A percentile compares a stretch with the other conserved stretches of the same genome.
Conservation (phyloP, 805 yeast species). For the Candida anglica region DNA sequence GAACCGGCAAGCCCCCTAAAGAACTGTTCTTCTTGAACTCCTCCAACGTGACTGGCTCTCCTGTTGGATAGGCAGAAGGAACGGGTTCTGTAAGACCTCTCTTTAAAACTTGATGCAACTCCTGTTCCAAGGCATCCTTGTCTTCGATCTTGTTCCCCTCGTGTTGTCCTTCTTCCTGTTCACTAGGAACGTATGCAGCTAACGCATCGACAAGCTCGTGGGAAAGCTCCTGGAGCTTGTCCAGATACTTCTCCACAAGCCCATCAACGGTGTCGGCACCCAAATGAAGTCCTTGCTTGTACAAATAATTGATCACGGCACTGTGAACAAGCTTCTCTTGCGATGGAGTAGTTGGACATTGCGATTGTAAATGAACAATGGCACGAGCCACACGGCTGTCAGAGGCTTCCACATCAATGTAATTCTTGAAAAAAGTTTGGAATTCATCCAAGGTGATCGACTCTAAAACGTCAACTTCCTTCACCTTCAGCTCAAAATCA, state of each 20-base stretch:
- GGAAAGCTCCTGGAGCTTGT: constrained; percentile 3
- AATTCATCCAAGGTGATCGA: constrained; percentile 55
- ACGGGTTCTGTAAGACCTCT: constrained; percentile 19
- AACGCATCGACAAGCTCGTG: background rate
- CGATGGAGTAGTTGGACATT: constrained; percentile 18
- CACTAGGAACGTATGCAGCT: constrained; percentile 2
- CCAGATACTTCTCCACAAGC: constrained; percentile 4
- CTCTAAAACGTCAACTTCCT: constrained; percentile 55
- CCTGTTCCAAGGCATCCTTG: constrained; percentile 1
- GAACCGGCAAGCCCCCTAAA: constrained; percentile 61
- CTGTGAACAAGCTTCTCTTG: constrained; percentile 17
- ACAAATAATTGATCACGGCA: constrained; percentile 23
- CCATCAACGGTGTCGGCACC: constrained; percentile 21
- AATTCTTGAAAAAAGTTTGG: constrained; percentile 46
- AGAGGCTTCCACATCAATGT: constrained; percentile 22
- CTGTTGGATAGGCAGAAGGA: constrained; percentile 46
- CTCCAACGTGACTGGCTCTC: constrained; percentile 44
- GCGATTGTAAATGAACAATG: constrained; percentile 51
- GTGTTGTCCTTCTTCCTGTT: background rate
- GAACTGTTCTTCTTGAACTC: constrained; percentile 53
- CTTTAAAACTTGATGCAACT: constrained; percentile 12
- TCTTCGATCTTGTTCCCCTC: constrained; percentile 1
- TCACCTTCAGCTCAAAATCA: constrained; percentile 59
- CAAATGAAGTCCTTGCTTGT: constrained; percentile 16
- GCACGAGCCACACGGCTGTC: constrained; percentile 5